These are phyloP conservation scores for Heliocybe sulcata DNA, from an alignment of 1,284 basidiomycete genomes.

Conservation along the genomic window DNA sequence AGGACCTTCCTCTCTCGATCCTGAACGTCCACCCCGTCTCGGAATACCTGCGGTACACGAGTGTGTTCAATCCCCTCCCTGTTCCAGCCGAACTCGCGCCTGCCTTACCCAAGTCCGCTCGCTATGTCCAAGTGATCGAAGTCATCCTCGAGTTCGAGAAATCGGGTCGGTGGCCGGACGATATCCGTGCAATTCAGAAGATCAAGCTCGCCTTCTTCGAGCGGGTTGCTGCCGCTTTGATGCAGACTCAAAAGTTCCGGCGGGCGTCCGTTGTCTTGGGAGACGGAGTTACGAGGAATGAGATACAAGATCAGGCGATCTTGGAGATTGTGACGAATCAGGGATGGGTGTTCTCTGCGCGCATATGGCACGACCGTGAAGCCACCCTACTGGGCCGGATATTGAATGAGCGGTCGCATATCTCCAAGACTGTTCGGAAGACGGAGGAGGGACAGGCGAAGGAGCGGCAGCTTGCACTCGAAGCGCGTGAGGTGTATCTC, in stretches of 20 bases:
- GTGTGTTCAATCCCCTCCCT: constrained; percentile 70
- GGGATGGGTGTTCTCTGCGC: constrained; percentile 84
- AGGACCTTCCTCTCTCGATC: constrained; percentile 76
- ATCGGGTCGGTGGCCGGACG: constrained; percentile 93
- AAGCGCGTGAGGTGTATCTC: constrained; percentile 61
- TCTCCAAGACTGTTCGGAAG: constrained; percentile 18
- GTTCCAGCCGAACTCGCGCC: constrained; percentile 35
- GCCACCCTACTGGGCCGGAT: constrained; percentile 72
- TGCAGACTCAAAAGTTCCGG: constrained; percentile 42
- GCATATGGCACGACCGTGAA: constrained; percentile 89
- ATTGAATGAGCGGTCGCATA: constrained; percentile 33
- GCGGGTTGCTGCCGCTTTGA: constrained; percentile 59
- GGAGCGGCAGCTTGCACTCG: constrained; percentile 48
- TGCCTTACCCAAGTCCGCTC: constrained; percentile 46
- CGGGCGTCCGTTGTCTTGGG: constrained; percentile 54
- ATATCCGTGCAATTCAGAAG: constrained; percentile 87
- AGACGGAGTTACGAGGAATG: constrained; percentile 36
- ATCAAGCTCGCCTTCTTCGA: constrained; percentile 94
- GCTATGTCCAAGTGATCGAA: constrained; percentile 65
- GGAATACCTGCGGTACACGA: constrained; percentile 77
- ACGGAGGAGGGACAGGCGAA: constrained; percentile 25
- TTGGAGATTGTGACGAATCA: constrained; percentile 77
- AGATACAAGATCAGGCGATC: constrained; percentile 63
- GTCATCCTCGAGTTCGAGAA: constrained; percentile 85
- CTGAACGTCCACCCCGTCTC: constrained; percentile 73